Evolutionary conservation across 331 rosid genomes (phyloP).

Genomic region (Prunus yedoensis): DNA sequence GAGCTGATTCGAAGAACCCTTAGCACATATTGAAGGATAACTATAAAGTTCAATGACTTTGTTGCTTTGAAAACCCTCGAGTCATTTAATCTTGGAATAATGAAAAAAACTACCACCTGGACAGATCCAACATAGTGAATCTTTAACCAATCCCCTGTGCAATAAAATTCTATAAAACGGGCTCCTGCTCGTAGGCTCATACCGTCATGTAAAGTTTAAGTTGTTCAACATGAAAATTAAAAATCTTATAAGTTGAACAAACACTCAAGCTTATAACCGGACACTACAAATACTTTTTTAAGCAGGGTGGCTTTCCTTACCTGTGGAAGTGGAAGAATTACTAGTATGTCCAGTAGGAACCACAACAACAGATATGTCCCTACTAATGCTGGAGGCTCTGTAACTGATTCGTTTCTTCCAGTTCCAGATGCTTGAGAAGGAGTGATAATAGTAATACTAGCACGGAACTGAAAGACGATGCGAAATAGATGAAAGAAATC

Average conservation of each 20-base stretch:
- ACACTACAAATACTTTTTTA: neutral
- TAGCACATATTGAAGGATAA: slow-evolving; percentile 24
- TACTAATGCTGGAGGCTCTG: neutral
- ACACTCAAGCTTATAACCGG: neutral
- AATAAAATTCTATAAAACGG: no score
- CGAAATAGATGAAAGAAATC: slow-evolving; percentile 14
- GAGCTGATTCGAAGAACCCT: slow-evolving; percentile 26
- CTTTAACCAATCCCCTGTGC: no score
- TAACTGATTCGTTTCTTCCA: neutral
- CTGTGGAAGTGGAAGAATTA: slow-evolving; percentile 39
- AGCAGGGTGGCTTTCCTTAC: slow-evolving; percentile 7
- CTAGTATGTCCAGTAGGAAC: slow-evolving; percentile 26
- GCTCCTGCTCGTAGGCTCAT: neutral
- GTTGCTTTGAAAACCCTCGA: neutral
- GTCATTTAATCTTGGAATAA: slow-evolving; percentile 7
- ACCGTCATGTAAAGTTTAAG: no score
- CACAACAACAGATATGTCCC: neutral
- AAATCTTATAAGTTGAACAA: no score
- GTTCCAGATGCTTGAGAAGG: neutral
- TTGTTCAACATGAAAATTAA: no score
- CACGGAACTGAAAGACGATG: slow-evolving; percentile 17
- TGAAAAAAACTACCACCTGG: slow-evolving; percentile 13
- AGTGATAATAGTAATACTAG: neutral
- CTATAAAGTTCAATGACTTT: neutral
- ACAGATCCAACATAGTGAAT: neutral